Evolutionary conservation across 2,329 filamentous ascomycete genomes (phyloP).

Genomic region (Penicillium aurantiogriseum): DNA sequence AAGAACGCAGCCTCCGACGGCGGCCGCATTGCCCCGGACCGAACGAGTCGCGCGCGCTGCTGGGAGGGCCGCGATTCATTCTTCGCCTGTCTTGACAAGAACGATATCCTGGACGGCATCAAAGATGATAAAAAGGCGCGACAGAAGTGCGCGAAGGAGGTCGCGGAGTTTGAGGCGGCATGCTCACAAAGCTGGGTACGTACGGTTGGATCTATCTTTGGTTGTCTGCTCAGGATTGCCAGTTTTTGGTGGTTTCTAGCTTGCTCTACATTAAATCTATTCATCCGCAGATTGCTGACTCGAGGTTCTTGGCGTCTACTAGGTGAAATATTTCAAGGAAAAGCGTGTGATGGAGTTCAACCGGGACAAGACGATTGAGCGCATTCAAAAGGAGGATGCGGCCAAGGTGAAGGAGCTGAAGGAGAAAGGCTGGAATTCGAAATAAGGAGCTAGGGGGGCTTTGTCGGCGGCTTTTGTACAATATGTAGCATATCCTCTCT

Average conservation of each 20-base stretch:
- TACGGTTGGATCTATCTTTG: constrained; percentile 21
- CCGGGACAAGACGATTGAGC: constrained; percentile 74
- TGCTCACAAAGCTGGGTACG: constrained; percentile 89
- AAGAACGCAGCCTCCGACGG: constrained; percentile 49
- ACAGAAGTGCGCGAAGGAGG: constrained; percentile 60
- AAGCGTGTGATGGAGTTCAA: constrained; percentile 89
- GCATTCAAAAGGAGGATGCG: constrained; percentile 71
- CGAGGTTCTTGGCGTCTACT: background rate
- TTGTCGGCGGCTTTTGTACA: constrained; percentile 20
- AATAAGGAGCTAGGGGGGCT: constrained; percentile 14
- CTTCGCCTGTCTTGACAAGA: constrained; percentile 80
- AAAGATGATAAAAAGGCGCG: constrained; percentile 56
- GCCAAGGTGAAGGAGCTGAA: constrained; percentile 54
- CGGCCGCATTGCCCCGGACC: constrained; percentile 76
- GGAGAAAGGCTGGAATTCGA: constrained; percentile 42
- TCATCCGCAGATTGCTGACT: background rate
- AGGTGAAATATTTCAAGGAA: constrained; percentile 98
- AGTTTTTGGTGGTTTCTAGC: background rate
- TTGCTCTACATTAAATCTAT: background rate
- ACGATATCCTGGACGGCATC: constrained; percentile 76
- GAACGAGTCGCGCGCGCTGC: constrained; percentile 76
- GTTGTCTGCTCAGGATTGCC: background rate
- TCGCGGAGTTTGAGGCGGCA: constrained; percentile 72
- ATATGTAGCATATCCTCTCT: constrained; percentile 32
- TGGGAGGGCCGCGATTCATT: constrained; percentile 88